Conservation (phyloP, 129 eudicot genomes). For the Daucus carota region DNA sequence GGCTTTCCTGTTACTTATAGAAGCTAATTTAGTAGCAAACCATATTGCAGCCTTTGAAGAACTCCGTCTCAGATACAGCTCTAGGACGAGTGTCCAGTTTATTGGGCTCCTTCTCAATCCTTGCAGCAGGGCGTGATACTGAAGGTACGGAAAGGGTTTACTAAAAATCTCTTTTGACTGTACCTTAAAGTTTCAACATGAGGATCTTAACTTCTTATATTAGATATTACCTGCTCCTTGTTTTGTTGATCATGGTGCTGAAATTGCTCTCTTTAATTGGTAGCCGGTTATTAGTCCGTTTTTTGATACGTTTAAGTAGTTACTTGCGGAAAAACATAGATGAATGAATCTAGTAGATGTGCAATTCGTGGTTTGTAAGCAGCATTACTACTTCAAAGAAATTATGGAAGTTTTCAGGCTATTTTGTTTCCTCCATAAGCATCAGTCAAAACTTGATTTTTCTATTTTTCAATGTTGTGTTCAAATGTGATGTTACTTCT, state of each 20-base stretch:
- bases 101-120: slow-evolving; percentile 62
- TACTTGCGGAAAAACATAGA: neutral
- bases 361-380: neutral
- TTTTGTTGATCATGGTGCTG: neutral
- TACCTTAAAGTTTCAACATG: neutral
- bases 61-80: slow-evolving; percentile 65
- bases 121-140: slow-evolving; percentile 32
- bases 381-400: neutral
- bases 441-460: neutral
- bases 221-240: neutral
- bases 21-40: slow-evolving; percentile 17
- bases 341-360: neutral
- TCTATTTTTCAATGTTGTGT: neutral
- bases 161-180: neutral
- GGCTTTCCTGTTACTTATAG: neutral
- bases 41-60: slow-evolving; percentile 37
- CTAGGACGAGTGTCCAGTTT: slow-evolving; percentile 66
- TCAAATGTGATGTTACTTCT: neutral
- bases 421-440: neutral
- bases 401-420: neutral
- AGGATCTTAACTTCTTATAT: no score
- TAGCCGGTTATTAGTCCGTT: neutral
- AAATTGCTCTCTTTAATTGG: no score
- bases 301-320: neutral
- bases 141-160: slow-evolving; percentile 41